Evolutionary conservation across 768 basidiomycete genomes (phyloP).

Genomic region (Leccinum aurantiacum): DNA sequence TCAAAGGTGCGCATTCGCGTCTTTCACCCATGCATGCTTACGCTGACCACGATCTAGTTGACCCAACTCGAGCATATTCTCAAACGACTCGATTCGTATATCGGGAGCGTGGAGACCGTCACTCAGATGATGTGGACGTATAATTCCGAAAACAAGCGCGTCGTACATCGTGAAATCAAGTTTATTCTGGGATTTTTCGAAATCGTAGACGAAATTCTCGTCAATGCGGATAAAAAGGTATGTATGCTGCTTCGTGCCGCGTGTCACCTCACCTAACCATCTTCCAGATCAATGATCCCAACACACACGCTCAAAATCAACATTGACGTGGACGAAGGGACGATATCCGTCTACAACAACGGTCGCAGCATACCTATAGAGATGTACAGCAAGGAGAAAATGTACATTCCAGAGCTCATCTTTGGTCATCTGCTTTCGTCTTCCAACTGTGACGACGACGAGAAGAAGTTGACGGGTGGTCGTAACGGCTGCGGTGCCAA

Average conservation of each 20-base stretch:
- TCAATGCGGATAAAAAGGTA: constrained; percentile 99
- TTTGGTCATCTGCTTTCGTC: constrained; percentile 96
- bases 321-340: constrained; percentile 82
- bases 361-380: constrained; percentile 93
- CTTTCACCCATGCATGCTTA: not conserved
- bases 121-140: constrained; percentile 93
- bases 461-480: constrained; percentile 98
- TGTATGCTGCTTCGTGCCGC: constrained; percentile 15
- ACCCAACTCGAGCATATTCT: constrained; percentile 94
- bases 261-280: not conserved
- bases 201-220: constrained; percentile 98
- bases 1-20: constrained; percentile 57
- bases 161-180: constrained; percentile 79
- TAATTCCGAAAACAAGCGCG: constrained; percentile 78
- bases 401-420: constrained; percentile 96
- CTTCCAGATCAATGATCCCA: constrained; percentile 81
- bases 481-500: constrained; percentile 50
- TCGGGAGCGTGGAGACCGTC: constrained; percentile 90
- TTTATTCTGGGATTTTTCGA: constrained; percentile 99
- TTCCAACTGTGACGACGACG: constrained; percentile 97
- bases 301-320: constrained; percentile 87
- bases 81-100: constrained; percentile 91
- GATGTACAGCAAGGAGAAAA: constrained; percentile 88
- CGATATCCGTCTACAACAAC: constrained; percentile 96
- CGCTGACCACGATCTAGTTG: constrained; percentile 51